A percentile compares a stretch with the other conserved stretches of the same genome.
These are phyloP conservation scores for Glarea lozoyensis DNA, from an alignment of 495 filamentous ascomycete genomes.

Conservation along the genomic window DNA sequence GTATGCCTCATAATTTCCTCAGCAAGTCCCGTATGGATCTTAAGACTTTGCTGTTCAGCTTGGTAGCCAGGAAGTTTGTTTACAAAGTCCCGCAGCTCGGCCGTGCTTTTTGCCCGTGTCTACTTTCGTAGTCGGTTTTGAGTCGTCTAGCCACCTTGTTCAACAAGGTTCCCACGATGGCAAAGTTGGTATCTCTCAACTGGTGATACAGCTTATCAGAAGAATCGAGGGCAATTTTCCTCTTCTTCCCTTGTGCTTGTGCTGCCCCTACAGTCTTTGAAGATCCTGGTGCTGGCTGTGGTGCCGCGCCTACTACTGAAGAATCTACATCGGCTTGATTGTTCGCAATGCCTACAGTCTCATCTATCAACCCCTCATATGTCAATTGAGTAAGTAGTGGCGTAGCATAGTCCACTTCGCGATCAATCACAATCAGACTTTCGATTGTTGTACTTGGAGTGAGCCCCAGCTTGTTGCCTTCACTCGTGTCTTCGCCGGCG, in stretches of 20 bases:
- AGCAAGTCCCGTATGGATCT: slow-evolving; percentile 81
- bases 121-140: slow-evolving; percentile 78
- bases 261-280: slow-evolving; percentile 45
- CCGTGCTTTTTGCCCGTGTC: slow-evolving; percentile 80
- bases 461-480: slow-evolving; percentile 53
- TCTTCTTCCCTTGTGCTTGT: slow-evolving; percentile 58
- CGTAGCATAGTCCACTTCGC: slow-evolving; percentile 88
- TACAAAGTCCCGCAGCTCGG: slow-evolving; percentile 89
- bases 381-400: slow-evolving; percentile 89
- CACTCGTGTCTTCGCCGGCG: slow-evolving; percentile 62
- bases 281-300: slow-evolving; percentile 44
- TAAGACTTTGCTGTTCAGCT: slow-evolving; percentile 83
- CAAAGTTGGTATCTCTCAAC: slow-evolving; percentile 88
- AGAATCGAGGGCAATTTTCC: slow-evolving; percentile 83
- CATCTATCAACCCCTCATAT: slow-evolving; percentile 94
- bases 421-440: slow-evolving; percentile 88
- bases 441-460: slow-evolving; percentile 86
- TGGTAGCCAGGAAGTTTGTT: slow-evolving; percentile 86
- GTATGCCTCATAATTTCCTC: slow-evolving; percentile 95
- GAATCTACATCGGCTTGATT: slow-evolving; percentile 93
- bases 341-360: slow-evolving; percentile 78
- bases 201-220: slow-evolving; percentile 85
- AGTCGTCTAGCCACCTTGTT: slow-evolving; percentile 88
- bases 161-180: slow-evolving; percentile 77
- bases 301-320: slow-evolving; percentile 70